Conservation (phyloP, 306 rosid genomes). For the Dryas octopetala region DNA sequence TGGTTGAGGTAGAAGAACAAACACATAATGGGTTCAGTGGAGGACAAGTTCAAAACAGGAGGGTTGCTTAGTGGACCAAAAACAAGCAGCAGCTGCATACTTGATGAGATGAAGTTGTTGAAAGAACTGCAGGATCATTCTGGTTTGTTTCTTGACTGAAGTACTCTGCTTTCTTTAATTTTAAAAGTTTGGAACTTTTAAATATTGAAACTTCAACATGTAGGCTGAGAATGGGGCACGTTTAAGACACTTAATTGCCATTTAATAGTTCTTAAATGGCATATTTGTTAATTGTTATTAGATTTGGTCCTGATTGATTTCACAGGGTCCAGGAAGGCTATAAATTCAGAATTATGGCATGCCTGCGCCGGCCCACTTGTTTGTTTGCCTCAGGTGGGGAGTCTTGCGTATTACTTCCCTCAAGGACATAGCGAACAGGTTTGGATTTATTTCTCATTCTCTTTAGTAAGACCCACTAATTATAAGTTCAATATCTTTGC, state of each 20-base stretch:
- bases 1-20: slow-evolving; percentile 20
- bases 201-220: neutral
- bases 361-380: slow-evolving; percentile 99
- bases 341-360: slow-evolving; percentile 94
- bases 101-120: slow-evolving; percentile 79
- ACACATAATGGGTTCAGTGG: slow-evolving; percentile 57
- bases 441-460: neutral
- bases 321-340: slow-evolving; percentile 69
- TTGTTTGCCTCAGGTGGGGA: slow-evolving; percentile 78
- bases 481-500: neutral
- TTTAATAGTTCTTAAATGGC: neutral
- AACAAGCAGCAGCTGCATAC: slow-evolving; percentile 35
- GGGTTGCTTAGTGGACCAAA: slow-evolving; percentile 45
- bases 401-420: slow-evolving; percentile 88
- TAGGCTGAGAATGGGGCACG: neutral
- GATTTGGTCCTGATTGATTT: slow-evolving; percentile 7
- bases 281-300: neutral
- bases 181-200: neutral
- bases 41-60: slow-evolving; percentile 61
- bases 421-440: slow-evolving; percentile 99
- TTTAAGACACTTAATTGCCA: neutral
- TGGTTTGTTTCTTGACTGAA: slow-evolving; percentile 43
- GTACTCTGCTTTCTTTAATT: neutral
- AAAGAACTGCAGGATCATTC: slow-evolving; percentile 90
- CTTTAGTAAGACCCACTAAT: neutral